Evolutionary conservation across 2,329 filamentous ascomycete species (phyloP), one percentile per base, ranked within the genome.

Genomic region (Calonectria fujianensis): DNA sequence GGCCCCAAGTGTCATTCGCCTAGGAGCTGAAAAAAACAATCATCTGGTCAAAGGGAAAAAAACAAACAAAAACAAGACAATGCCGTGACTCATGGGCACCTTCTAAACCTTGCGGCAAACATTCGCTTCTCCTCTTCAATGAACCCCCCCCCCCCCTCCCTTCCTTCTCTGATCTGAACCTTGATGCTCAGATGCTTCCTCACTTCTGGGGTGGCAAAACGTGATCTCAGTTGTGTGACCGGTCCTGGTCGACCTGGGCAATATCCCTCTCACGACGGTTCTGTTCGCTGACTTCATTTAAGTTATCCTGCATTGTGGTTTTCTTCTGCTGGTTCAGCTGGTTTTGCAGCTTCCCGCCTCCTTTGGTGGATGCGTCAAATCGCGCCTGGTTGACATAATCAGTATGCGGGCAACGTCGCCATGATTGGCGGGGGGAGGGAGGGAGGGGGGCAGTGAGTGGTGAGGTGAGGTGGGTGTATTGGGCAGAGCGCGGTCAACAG

Each of bases 331-430:
- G 93, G 70, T 93, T 90, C 18, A 98, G 88, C 82, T 96, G 93
- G 39, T 89, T 86, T 41, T 90, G 90, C 16, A 97, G 88, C 82
- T 95, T 96, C 20, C 94, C 93, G 80, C 92, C 91, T 61, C 86
- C 86, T 85, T 87, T 92, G 74, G 85, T 86, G 61, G 89, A 83
- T 41, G 91, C 90, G 79, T 92, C 91, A 27, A 92, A 92, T 77
- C 95, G 91, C 82, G 93, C 93, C 94, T 96, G 79, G 63, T 74
- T 73, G 24, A 51, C 52, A 65, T 68, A 74, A 66, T 72, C 48
- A 64, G 45, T 29, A 37, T 35, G 39, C 31, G 20, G 32, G 48
- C 10, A 27, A 29, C 14, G 31, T 52, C 39, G 35, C 45, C 29
- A 48, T n/a, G 24, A 45, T 64, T n/a, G n/a, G 35, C 13, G 20